Percentiles rank a stretch among this genome's conserved stretches.
These are phyloP conservation scores for Stemphylium vesicarium DNA, from an alignment of 2,329 filamentous ascomycete species.

Conservation along the genomic window DNA sequence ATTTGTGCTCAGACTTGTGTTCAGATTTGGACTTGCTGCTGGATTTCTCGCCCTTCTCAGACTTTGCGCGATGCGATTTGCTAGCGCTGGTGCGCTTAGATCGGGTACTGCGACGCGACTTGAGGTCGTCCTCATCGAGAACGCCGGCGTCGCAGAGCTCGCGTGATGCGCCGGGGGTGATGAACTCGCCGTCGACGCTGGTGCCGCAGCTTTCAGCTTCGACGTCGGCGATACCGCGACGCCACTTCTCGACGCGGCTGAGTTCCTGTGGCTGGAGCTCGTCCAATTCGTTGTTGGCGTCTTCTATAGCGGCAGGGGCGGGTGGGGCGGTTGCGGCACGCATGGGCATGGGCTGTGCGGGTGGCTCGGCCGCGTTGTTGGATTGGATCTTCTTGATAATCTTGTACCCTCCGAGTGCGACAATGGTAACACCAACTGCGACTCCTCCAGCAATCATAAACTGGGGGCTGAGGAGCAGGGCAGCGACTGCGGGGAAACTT, in stretches of 20 bases:
- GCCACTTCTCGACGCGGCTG: conserved; percentile 67
- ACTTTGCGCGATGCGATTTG: conserved; percentile 37
- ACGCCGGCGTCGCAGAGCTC: conserved; percentile 55
- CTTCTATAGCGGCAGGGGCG: conserved; percentile 10
- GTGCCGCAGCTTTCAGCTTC: conserved; percentile 62
- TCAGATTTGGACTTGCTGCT: conserved; percentile 18
- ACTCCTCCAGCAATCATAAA: conserved; percentile 93
- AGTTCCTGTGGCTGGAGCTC: conserved; percentile 64
- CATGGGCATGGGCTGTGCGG: conserved; percentile 20
- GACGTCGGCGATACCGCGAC: conserved; percentile 66
- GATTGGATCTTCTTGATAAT: conserved; percentile 85
- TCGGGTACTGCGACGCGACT: conserved; percentile 42
- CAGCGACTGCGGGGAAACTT: conserved; percentile 84
- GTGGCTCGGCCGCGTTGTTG: conserved; percentile 46
- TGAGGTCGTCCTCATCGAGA: conserved; percentile 56
- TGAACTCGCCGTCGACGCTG: conserved; percentile 70
- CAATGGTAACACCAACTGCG: conserved; percentile 89
- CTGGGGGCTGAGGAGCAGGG: conserved; percentile 84
- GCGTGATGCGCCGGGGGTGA: conserved; percentile 63
- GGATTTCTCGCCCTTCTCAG: conserved; percentile 35
- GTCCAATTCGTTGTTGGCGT: conserved; percentile 52
- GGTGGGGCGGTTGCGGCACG: conserved; percentile 16
- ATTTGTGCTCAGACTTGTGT: background rate
- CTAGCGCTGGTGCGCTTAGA: conserved; percentile 24
- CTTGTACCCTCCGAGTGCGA: conserved; percentile 96